Evolutionary conservation across 148 eudicot species (phyloP), one percentile per base, ranked within the genome.

Genomic region (Selenicereus undatus): DNA sequence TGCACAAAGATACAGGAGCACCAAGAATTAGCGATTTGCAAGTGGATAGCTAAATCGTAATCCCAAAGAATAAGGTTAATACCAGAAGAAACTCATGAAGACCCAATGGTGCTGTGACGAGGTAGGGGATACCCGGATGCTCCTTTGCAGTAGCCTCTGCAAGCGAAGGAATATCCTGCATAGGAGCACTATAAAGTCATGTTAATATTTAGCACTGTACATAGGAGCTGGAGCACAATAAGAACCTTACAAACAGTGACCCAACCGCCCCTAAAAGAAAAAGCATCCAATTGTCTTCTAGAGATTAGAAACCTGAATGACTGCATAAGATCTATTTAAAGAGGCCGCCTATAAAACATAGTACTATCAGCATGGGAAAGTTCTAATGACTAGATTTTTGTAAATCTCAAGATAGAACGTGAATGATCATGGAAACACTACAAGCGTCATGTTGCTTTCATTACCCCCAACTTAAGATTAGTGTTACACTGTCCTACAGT

Each of bases 31-130:
- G 12, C 1, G 52, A 12, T 48, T 7, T 0, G 43, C 43, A 3
- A 8, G 30, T 64, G 11, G 2, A 27, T 26, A 12, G 35, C 71
- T 27, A 27, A 27, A 27, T 66, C 12, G 71, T 66, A 66, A 66
- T 11, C 35, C 1, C 0, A 51, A 21, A 76, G 45, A 69, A 82
- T 20, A 35, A 74, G 62, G 52, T 52, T 79, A 83, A 78, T 91
- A 93, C 99, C 93, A 96, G 95, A 72, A 96, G 93, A 66, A 84
- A 81, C 78, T 90, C 89, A 79, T 96, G 99, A 71, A 93, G 87
- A 75, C 99, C 99, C 78, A 96, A 91, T 52, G 99, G 99, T 50
- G 99, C 98, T n/a, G 99, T 93, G 76, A 96, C 85, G 29, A 96
- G 76, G 80, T 96, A 96, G 69, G 92, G 80, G 30, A 93, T 89